Conservation (phyloP, 1,139 yeast species). For the Scheffersomyces segobiensis region DNA sequence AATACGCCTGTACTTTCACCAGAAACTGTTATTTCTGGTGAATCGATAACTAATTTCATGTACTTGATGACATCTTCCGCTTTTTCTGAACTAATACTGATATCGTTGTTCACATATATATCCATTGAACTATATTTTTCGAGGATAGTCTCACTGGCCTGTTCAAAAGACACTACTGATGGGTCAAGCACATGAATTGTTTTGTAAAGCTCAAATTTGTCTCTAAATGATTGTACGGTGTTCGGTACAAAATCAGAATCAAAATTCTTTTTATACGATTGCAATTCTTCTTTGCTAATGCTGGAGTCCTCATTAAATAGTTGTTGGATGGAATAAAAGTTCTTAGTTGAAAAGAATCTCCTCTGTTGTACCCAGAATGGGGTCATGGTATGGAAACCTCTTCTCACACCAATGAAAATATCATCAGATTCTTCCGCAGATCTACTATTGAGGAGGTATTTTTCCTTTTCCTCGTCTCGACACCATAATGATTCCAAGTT, state of each 20-base stretch:
- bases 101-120: constrained; percentile 5
- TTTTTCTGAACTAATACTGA: constrained; percentile 19
- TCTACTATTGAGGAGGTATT: constrained; percentile 20
- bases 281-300: constrained; percentile 9
- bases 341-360: background rate
- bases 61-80: constrained; percentile 29
- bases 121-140: constrained; percentile 26
- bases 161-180: constrained; percentile 22
- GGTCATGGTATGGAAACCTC: constrained; percentile 38
- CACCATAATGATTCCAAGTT: constrained; percentile 74
- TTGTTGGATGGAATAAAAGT: background rate
- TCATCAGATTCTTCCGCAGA: constrained; percentile 33
- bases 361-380: constrained; percentile 9
- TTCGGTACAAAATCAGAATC: constrained; percentile 18
- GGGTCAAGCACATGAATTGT: constrained; percentile 40
- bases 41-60: constrained; percentile 35
- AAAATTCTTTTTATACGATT: constrained; percentile 13
- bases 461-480: constrained; percentile 38
- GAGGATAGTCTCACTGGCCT: constrained; percentile 23
- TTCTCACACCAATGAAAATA: constrained; percentile 50
- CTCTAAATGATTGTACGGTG: constrained; percentile 28
- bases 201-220: constrained; percentile 37
- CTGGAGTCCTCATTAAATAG: constrained; percentile 7
- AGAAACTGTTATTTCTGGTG: constrained; percentile 22
- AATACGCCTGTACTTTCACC: constrained; percentile 8